A percentile compares a stretch with the other conserved stretches of the same genome.
phyloP scores from a whole-genome alignment of 257 asterid genomes.

The Solanum clarkiae region DNA sequence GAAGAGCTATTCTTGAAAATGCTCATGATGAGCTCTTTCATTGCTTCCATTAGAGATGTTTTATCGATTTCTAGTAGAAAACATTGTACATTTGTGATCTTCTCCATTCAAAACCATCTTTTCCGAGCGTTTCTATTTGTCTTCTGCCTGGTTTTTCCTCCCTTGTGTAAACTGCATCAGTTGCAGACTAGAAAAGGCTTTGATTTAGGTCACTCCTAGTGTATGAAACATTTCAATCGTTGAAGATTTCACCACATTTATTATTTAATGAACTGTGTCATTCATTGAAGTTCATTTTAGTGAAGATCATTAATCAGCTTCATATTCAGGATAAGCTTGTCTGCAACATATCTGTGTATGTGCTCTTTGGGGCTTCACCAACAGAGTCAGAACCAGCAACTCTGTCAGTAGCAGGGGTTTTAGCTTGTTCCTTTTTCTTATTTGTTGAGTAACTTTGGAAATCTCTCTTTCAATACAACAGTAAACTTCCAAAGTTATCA shows the following conservation, averaged over 20 bases:
- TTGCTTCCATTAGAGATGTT: neutral
- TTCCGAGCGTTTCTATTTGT: neutral
- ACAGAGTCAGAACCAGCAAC: neutral
- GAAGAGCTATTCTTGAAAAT: neutral
- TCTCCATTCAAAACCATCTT: neutral
- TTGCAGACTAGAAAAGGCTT: neutral
- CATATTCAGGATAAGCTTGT: neutral
- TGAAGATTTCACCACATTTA: neutral
- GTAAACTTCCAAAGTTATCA: neutral
- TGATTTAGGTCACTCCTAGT: neutral
- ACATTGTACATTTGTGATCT: neutral
- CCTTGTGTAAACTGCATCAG: neutral
- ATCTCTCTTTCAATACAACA: neutral
- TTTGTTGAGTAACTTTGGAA: neutral
- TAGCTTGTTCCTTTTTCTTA: neutral
- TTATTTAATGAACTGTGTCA: neutral
- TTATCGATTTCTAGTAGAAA: neutral
- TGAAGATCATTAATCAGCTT: neutral
- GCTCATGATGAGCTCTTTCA: neutral
- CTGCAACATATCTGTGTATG: neutral
- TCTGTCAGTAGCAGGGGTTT: neutral
- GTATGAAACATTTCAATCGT: neutral
- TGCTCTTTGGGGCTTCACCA: neutral
- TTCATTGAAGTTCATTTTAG: neutral
- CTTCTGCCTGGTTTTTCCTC: neutral